Percentiles rank a stretch among this genome's conserved stretches.
Conservation (phyloP, 73 alveolate species). For the Symbiodinium natans region DNA sequence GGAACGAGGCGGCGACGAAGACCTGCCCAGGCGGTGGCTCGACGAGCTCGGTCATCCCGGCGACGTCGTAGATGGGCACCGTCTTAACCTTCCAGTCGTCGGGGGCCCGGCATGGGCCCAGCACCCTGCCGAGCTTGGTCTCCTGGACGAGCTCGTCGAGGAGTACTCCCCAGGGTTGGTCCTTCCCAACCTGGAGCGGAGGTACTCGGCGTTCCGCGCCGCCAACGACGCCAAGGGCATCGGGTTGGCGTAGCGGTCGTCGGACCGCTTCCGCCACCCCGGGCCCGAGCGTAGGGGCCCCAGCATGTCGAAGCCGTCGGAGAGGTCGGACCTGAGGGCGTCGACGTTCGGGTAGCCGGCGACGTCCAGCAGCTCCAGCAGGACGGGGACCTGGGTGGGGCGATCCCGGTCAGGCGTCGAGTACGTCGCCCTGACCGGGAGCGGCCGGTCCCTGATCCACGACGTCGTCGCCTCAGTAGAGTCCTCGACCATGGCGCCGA, state of each 20-base stretch:
- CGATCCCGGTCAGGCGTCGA: neutral
- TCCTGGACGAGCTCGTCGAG: neutral
- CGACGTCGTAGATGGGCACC: neutral
- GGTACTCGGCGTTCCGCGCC: neutral
- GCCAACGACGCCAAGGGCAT: neutral
- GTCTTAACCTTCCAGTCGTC: neutral
- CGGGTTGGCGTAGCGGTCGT: neutral
- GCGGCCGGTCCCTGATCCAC: neutral
- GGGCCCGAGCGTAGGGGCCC: neutral
- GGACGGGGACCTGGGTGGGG: neutral
- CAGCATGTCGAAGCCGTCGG: neutral
- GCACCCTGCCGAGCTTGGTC: neutral
- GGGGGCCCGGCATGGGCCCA: neutral
- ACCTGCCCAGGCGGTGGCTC: neutral
- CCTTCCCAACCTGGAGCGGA: no score
- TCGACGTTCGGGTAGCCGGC: neutral
- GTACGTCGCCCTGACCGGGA: neutral
- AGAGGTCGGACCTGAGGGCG: neutral
- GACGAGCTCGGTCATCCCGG: neutral
- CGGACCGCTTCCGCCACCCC: neutral
- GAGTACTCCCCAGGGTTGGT: no score
- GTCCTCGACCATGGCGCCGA: neutral
- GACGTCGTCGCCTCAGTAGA: neutral
- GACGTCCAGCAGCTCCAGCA: neutral
- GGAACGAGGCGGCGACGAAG: neutral